Evolutionary conservation across 345 rosid species (phyloP).

Genomic region (Gossypium bickii): DNA sequence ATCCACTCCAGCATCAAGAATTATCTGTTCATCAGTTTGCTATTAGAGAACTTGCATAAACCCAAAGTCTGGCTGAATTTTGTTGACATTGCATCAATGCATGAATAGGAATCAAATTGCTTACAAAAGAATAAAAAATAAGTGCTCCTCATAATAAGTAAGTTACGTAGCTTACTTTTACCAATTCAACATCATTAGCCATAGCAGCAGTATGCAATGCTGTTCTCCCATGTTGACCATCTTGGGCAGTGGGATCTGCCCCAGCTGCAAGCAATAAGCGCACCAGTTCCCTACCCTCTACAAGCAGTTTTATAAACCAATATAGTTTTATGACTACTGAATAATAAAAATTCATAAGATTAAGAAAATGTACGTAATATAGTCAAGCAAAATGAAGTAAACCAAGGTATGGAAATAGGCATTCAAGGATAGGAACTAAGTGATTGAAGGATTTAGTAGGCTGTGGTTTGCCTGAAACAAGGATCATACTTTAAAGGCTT

Average conservation of each 20-base stretch:
- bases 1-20: slow-evolving; percentile 94
- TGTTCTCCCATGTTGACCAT: slow-evolving; percentile 80
- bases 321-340: background rate
- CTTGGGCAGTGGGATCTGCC: slow-evolving; percentile 88
- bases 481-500: background rate
- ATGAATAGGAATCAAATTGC: background rate
- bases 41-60: slow-evolving; percentile 18
- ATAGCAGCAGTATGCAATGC: slow-evolving; percentile 89
- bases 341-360: slow-evolving; percentile 1
- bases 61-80: background rate
- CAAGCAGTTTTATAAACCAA: slow-evolving; percentile 25
- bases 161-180: slow-evolving; percentile 50
- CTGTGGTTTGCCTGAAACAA: background rate
- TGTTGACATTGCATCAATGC: background rate
- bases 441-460: background rate
- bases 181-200: slow-evolving; percentile 87
- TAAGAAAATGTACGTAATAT: background rate
- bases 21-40: slow-evolving; percentile 47
- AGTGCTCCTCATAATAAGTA: background rate
- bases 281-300: slow-evolving; percentile 93
- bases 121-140: background rate
- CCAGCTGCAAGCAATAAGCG: slow-evolving; percentile 83
- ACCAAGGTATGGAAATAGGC: background rate
- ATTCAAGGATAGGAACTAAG: slow-evolving; percentile 1
- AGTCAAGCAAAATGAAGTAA: background rate